phyloP scores from a whole-genome alignment of 225 moss, liverwort and hornwort species.

The Physcomitrium patens region DNA sequence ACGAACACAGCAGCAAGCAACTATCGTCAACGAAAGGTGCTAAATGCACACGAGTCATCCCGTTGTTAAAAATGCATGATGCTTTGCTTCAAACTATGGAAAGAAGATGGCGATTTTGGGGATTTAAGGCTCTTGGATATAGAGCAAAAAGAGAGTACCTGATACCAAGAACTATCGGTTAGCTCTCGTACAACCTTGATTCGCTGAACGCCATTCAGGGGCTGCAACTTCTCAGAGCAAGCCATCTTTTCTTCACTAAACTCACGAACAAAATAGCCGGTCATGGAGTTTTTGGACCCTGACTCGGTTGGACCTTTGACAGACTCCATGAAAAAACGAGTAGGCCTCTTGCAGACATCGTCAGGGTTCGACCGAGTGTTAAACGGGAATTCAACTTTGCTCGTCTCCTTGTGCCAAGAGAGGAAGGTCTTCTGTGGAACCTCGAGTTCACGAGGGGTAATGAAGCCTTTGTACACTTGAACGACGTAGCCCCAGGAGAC shows the following conservation, averaged over 20 bases:
- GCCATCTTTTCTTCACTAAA: constrained; percentile 18
- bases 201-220: constrained; percentile 43
- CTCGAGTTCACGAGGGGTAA: constrained; percentile 57
- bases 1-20: background rate
- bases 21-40: no score
- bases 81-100: background rate
- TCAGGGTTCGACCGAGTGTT: constrained; percentile 50
- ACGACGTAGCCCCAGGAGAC: constrained; percentile 65
- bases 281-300: constrained; percentile 20
- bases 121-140: background rate
- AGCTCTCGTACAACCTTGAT: constrained; percentile 44
- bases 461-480: constrained; percentile 55
- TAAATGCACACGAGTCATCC: background rate
- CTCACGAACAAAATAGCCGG: constrained; percentile 41
- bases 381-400: constrained; percentile 59
- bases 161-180: constrained; percentile 43
- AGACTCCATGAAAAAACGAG: constrained; percentile 56
- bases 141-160: constrained; percentile 24
- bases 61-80: background rate
- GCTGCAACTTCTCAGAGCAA: constrained; percentile 46
- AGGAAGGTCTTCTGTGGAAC: constrained; percentile 58
- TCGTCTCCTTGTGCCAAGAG: constrained; percentile 60
- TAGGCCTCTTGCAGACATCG: constrained; percentile 47
- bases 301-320: constrained; percentile 5
- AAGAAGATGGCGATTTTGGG: background rate